Percentiles rank a stretch among this genome's conserved stretches.
These are phyloP conservation scores for Scenedesmus sp. DNA, from an alignment of 163 green algal species.

Conservation along the genomic window DNA sequence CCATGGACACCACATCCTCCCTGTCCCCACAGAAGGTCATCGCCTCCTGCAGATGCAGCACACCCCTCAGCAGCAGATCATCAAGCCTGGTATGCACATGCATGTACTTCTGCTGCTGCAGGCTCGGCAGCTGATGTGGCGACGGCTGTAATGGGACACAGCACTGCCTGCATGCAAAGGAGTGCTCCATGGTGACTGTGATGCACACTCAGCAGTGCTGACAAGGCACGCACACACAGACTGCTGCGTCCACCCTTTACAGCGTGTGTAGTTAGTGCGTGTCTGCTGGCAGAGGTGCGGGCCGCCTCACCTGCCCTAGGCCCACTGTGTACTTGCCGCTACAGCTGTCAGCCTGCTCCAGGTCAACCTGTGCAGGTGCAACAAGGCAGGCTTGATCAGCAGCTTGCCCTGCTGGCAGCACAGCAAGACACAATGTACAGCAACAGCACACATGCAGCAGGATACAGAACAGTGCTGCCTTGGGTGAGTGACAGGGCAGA, in stretches of 20 bases:
- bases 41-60: slow-evolving; percentile 60
- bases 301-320: slow-evolving; percentile 78
- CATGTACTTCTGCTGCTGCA: background rate
- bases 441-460: background rate
- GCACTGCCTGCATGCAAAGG: too few relatives aligned
- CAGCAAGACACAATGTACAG: background rate
- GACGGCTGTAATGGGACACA: background rate
- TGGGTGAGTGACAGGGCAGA: background rate
- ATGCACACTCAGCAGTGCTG: background rate
- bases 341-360: slow-evolving; percentile 84
- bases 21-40: slow-evolving; percentile 83
- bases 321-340: slow-evolving; percentile 93
- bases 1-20: slow-evolving; percentile 90
- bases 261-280: background rate
- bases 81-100: background rate
- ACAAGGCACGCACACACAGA: background rate
- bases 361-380: slow-evolving; percentile 68
- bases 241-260: background rate
- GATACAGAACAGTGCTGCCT: background rate
- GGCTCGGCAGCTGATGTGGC: background rate
- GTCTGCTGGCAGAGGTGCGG: background rate
- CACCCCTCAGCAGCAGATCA: background rate
- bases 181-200: too few relatives aligned
- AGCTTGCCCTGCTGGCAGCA: background rate
- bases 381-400: background rate